Evolutionary conservation across 371 early-diverging fungal species (phyloP).

Genomic region (Mucor lusitanicus): DNA sequence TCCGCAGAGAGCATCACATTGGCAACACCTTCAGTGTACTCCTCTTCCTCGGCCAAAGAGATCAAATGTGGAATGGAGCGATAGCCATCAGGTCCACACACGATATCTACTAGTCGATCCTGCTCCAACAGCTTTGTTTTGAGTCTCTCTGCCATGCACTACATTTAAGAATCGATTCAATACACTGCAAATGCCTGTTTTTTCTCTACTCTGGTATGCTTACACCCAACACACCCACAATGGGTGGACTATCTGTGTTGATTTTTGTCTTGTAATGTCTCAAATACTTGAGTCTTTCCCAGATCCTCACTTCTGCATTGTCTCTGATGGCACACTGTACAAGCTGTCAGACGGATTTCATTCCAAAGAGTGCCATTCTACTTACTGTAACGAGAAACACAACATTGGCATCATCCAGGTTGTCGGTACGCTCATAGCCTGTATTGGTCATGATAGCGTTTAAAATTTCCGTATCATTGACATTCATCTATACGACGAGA

Average conservation of each 20-base stretch:
- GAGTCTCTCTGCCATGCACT: conserved; percentile 78
- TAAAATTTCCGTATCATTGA: conserved; percentile 80
- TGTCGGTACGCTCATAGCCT: conserved; percentile 66
- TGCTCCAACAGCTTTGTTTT: conserved; percentile 73
- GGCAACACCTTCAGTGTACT: conserved; percentile 68
- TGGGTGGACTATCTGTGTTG: conserved; percentile 53
- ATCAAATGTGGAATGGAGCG: conserved; percentile 75
- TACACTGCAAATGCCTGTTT: neutral
- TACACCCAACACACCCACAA: conserved; percentile 80
- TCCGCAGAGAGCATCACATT: conserved; percentile 85
- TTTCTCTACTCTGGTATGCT: conserved; percentile 3
- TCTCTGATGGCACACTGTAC: conserved; percentile 76
- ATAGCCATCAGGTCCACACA: conserved; percentile 84
- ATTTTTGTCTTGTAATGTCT: conserved; percentile 59
- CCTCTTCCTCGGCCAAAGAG: conserved; percentile 62
- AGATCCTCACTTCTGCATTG: conserved; percentile 77
- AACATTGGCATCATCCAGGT: conserved; percentile 64
- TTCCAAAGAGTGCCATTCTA: neutral
- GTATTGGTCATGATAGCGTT: conserved; percentile 73
- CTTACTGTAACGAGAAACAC: conserved; percentile 74
- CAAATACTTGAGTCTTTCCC: conserved; percentile 66
- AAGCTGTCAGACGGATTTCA: no score
- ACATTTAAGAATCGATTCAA: neutral
- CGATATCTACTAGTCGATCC: conserved; percentile 76
- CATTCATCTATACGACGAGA: conserved; percentile 60